phyloP scores from a whole-genome alignment of 2,329 filamentous ascomycete genomes.

The Chrysosporium queenslandicum region DNA sequence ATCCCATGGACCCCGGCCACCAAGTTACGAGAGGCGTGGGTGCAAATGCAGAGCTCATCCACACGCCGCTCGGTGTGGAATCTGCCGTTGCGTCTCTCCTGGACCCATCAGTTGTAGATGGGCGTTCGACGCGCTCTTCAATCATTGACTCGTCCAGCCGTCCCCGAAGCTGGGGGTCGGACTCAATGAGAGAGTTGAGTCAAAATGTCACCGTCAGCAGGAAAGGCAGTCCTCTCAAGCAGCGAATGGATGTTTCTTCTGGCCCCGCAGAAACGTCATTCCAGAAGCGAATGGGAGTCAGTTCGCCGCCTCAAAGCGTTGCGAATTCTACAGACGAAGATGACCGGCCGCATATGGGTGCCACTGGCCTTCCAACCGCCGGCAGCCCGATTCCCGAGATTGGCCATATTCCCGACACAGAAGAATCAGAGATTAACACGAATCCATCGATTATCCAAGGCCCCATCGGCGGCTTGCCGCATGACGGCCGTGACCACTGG shows the following conservation, averaged over 20 bases:
- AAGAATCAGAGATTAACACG: constrained; percentile 56
- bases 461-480: constrained; percentile 50
- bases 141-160: constrained; percentile 38
- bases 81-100: constrained; percentile 85
- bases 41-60: constrained; percentile 66
- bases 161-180: constrained; percentile 25
- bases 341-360: constrained; percentile 49
- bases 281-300: constrained; percentile 33
- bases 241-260: constrained; percentile 29
- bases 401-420: constrained; percentile 51
- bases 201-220: constrained; percentile 22
- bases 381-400: constrained; percentile 67
- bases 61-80: constrained; percentile 63
- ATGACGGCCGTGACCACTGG: constrained; percentile 44
- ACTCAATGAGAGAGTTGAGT: constrained; percentile 17
- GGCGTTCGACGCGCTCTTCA: constrained; percentile 41
- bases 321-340: constrained; percentile 38
- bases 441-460: constrained; percentile 78
- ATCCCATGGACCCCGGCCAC: constrained; percentile 52
- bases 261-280: constrained; percentile 32
- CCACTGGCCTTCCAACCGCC: constrained; percentile 59
- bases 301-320: constrained; percentile 48
- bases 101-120: constrained; percentile 60
- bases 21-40: constrained; percentile 59
- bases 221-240: constrained; percentile 40